Evolutionary conservation across 2,329 filamentous ascomycete genomes (phyloP).

Genomic region (Colletotrichum scovillei): DNA sequence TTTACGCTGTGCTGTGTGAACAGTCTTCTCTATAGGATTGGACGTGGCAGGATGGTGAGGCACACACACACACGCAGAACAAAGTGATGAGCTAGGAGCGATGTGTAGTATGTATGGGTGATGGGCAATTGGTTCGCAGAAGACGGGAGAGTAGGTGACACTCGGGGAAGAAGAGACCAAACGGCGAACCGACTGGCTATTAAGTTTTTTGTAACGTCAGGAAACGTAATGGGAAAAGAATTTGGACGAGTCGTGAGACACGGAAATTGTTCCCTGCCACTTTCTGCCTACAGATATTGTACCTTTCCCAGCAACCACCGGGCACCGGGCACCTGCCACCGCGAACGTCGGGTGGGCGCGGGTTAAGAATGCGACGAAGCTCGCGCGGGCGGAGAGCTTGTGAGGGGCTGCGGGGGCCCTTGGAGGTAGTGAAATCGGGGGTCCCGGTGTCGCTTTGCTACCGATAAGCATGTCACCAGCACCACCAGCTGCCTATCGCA

Average conservation of each 20-base stretch:
- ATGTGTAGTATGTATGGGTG: not conserved
- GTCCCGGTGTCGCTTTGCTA: not conserved
- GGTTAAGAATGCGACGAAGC: constrained; percentile 26
- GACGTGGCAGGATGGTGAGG: not conserved
- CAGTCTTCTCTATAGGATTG: not conserved
- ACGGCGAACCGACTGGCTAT: constrained; percentile 15
- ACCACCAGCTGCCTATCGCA: constrained; percentile 15
- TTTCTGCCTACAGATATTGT: no score
- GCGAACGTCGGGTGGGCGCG: constrained; percentile 23
- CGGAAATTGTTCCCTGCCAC: constrained; percentile 9
- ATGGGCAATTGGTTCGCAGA: not conserved
- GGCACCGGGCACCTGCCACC: not conserved
- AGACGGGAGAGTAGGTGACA: not conserved
- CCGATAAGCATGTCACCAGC: constrained; percentile 6
- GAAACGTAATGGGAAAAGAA: not conserved
- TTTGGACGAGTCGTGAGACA: constrained; percentile 23
- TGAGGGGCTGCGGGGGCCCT: constrained; percentile 22
- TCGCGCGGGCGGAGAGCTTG: constrained; percentile 16
- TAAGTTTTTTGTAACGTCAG: constrained; percentile 18
- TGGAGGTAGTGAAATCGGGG: not conserved
- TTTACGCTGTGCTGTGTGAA: not conserved
- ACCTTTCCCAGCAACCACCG: not conserved
- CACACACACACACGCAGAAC: not conserved
- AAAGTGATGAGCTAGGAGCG: not conserved
- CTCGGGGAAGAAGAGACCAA: not conserved